Conservation (phyloP, 768 basidiomycete species). For the Rubroboletus pulcherrimus region DNA sequence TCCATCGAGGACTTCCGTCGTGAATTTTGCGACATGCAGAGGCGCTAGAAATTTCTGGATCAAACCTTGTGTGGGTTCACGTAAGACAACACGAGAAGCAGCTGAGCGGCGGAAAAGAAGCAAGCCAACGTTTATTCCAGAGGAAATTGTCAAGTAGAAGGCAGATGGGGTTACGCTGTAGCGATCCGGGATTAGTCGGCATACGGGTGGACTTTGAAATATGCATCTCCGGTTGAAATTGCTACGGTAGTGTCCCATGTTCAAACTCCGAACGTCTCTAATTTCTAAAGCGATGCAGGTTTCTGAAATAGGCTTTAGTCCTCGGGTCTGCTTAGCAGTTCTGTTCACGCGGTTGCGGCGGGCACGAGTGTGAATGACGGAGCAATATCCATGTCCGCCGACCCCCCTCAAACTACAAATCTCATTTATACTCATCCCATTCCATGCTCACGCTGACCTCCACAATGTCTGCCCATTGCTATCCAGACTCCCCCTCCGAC, state of each 20-base stretch:
- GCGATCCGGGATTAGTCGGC: not conserved
- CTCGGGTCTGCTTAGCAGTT: constrained; percentile 25
- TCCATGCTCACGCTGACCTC: constrained; percentile 10
- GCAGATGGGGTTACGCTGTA: not conserved
- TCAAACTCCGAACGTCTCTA: not conserved
- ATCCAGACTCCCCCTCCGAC: constrained; percentile 24
- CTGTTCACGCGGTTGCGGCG: constrained; percentile 29
- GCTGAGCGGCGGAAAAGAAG: constrained; percentile 4
- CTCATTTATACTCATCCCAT: constrained; percentile 22
- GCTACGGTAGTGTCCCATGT: not conserved
- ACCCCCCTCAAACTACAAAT: constrained; percentile 16
- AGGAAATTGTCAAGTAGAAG: not conserved
- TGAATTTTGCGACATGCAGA: not conserved
- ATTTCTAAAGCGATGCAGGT: not conserved
- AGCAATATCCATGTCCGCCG: constrained; percentile 34
- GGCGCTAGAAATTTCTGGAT: not conserved
- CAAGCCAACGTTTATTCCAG: not conserved
- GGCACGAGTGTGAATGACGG: constrained; percentile 23
- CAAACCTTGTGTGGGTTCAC: constrained; percentile 15
- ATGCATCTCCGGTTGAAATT: not conserved
- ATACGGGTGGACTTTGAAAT: not conserved
- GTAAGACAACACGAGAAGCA: constrained; percentile 12
- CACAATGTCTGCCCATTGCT: constrained; percentile 13
- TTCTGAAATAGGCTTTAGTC: constrained; percentile 1
- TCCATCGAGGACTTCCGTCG: constrained; percentile 7